Conservation (phyloP, 2,329 filamentous ascomycete genomes). For the Penicillium sp. region DNA sequence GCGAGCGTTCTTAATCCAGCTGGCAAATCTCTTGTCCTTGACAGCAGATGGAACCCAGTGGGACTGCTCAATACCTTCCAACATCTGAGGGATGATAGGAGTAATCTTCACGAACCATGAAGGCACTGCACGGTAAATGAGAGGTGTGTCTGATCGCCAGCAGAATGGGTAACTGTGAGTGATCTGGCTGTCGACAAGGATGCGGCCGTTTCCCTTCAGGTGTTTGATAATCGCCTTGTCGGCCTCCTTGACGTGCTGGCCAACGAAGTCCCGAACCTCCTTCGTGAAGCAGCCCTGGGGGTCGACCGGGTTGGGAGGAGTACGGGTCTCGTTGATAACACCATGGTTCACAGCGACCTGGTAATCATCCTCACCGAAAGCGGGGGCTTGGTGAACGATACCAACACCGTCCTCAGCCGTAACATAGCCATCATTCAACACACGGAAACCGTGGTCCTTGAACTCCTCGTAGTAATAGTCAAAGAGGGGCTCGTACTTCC, state of each 20-base stretch:
- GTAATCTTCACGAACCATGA: slow-evolving; percentile 94
- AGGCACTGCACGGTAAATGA: slow-evolving; percentile 89
- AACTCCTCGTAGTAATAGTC: slow-evolving; percentile 88
- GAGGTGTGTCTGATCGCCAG: slow-evolving; percentile 88
- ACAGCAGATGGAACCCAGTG: slow-evolving; percentile 92
- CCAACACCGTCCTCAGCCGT: slow-evolving; percentile 88
- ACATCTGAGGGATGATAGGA: slow-evolving; percentile 80
- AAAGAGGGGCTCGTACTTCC: slow-evolving; percentile 87
- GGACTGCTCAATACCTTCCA: slow-evolving; percentile 84
- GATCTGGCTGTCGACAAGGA: slow-evolving; percentile 84
- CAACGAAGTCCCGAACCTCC: slow-evolving; percentile 77
- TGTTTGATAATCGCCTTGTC: slow-evolving; percentile 93
- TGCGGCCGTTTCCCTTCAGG: slow-evolving; percentile 72
- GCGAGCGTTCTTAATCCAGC: slow-evolving; percentile 86
- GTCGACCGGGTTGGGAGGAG: slow-evolving; percentile 90
- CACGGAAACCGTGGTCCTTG: slow-evolving; percentile 78
- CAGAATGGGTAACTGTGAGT: slow-evolving; percentile 94
- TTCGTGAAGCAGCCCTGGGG: slow-evolving; percentile 77
- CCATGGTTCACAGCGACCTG: slow-evolving; percentile 74
- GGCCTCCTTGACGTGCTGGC: slow-evolving; percentile 86
- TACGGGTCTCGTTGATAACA: slow-evolving; percentile 72
- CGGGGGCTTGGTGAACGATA: slow-evolving; percentile 90
- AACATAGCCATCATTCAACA: slow-evolving; percentile 83
- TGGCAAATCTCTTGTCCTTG: slow-evolving; percentile 87
- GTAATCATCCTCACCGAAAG: slow-evolving; percentile 97